Base-by-base conservation (phyloP, 257 asterid genomes). In the Pogostemon cablin region DNA sequence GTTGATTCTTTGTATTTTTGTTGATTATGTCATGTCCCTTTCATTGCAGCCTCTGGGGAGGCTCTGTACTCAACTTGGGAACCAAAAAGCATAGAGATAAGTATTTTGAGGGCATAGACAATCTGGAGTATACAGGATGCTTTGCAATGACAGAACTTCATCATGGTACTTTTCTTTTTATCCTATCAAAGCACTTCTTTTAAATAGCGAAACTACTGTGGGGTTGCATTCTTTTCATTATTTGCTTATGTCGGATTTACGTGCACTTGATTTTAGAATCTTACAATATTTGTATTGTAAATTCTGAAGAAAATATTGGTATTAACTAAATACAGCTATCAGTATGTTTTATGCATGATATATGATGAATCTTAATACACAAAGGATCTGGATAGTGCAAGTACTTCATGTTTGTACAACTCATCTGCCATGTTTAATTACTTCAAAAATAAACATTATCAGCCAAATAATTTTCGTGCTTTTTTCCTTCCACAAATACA, bases 101-200 rank as follows among this genome's bases (percentile, higher is more conserved):
- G 72, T 93, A 84, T 78, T 93, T 89, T 53, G 88, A 93, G 8
- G 89, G 90, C 57, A 93, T 89, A 55, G 97, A 91, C 90, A 89
- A 66, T 52, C n/a, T 93, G 81, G 98, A 91, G 68, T 93, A 91
- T 74, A 77, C 89, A 3, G 99, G 98, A 47, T 91, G 99, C 85
- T 91, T 93, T 66, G 99, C 98, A 0, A 93, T 93, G 99, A 93
- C 99, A 0, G 98, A 93, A 73, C 96, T 93, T 79, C 95, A 93
- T 86, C 99, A 93, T 74, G 99, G 99, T 93, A 85, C 54, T n/a
- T 77, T 68, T 68, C 78, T 80, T 62, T 68, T 43, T 73, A 62
- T 50, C 32, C 9, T 4, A 25, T n/a, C 5, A 11, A 48, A n/a
- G 9, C 49, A 62, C 35, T 20, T 9, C 15, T 56, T 20, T 57